Evolutionary conservation across 768 basidiomycete species (phyloP), one percentile per base, ranked within the genome.

Genomic region (Mycena galopus): DNA sequence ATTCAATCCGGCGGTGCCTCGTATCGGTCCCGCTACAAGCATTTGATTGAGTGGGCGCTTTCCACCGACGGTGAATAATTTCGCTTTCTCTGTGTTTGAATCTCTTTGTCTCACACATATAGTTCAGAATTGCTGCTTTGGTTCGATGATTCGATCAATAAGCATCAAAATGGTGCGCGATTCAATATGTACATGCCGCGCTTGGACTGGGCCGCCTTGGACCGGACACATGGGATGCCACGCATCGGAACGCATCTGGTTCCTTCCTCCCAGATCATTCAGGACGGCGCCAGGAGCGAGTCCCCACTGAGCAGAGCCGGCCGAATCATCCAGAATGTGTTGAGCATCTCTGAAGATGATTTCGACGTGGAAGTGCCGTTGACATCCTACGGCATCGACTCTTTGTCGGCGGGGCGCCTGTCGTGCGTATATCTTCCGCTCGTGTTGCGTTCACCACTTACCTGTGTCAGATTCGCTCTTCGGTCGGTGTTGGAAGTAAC

Each of bases 281-380:
- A 9, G 8, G n/a, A 16, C 37, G 3, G 42, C 0, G 37, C 11
- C 23, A 39, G 32, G 11, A 35, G 21, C 23, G 59, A 60, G 23
- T 32, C 44, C 4, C 19, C 69, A 56, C 9, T 56, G 77, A 14
- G 73, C 77, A 55, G 70, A 71, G 42, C 72, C 76, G 25, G 67
- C 71, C 32, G 55, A 65, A 25, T 72, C 78, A 35, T 73, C 84
- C 23, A 81, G 11, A 56, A 63, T 12, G 37, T 55, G 3, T 23
- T 69, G 29, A 56, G 82, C 51, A 72, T 86, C 25, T 66, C 80
- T 2, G 68, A 68, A 21, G 77, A 80, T 23, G 84, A 85, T 37
- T 81, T 86, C 55, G 79, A 79, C 4, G 62, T 72, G 1, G 80
- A 85, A 16, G 80, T 84, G 8, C 85, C 86, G 2, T 77, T 87